Base-by-base conservation (phyloP, 805 yeast species). In the Clavispora phyllophila region DNA sequence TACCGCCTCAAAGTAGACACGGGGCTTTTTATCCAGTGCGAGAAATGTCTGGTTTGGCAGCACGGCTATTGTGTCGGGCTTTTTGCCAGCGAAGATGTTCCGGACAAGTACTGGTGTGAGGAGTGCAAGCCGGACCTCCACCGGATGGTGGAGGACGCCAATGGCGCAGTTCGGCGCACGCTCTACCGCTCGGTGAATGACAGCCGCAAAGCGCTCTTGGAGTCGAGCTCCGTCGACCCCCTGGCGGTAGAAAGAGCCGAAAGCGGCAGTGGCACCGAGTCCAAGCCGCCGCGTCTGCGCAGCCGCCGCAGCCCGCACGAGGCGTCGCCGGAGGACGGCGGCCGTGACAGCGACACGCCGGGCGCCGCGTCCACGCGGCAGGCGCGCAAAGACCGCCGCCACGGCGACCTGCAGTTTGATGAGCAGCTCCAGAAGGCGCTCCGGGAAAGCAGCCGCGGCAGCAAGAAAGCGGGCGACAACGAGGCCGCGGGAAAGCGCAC, bases 41-140 rank as follows among this genome's bases (percentile, higher is more conserved):
- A 93, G 56, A 75, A 76, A 48, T 91, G 99, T 66, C 81, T 87
- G 15, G 96, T 84, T 7, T 91, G 99, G 99, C 99, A 91, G 63
- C 99, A 91, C 61, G 98, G 97, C 2, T 87, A 73, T 65, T 91
- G 99, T 69, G 96, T 91, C 28, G 95, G 96, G 1, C 79, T 91
- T 44, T 72, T 72, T 42, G 80, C 78, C 39, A 87, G 82, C 47
- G 79, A 77, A 12, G 82, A 78, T 39, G 87, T 88, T 2, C 96
- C 97, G 3, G 97, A 91, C 44, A 87, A 87, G 62, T 91, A 93
- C 63, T 88, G 90, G 87, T 91, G 99, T 71, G 99, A 91, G 61
- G 64, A 67, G 50, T 91, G 99, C 67, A 79, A 82, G 49, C 97
- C 97, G 0, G 90, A 86, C 24, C 65, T 86, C 37, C 99, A 91